These are phyloP conservation scores for Corchorus olitorius DNA, from an alignment of 345 rosid genomes.

Conservation along the genomic window DNA sequence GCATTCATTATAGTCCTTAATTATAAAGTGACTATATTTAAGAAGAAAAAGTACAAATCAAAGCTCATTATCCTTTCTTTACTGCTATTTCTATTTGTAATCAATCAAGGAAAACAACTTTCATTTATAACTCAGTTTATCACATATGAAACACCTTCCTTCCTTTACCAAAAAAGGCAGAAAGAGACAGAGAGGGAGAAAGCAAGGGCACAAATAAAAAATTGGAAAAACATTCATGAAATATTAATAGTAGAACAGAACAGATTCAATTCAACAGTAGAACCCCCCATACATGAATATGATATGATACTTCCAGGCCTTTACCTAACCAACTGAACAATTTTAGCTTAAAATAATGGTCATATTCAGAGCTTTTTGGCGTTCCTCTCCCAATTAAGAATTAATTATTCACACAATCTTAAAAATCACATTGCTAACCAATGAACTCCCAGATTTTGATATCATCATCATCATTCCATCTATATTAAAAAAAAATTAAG, in stretches of 20 bases:
- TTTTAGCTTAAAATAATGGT: neutral
- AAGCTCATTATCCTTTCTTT: neutral
- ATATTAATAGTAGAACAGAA: too few relatives aligned
- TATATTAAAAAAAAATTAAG: neutral
- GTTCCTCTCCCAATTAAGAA: neutral
- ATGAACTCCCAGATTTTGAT: constrained; percentile 7
- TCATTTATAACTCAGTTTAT: too few relatives aligned
- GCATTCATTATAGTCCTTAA: neutral
- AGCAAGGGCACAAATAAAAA: neutral
- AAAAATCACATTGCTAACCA: neutral
- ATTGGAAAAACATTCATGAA: neutral
- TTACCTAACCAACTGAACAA: neutral
- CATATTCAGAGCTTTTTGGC: neutral
- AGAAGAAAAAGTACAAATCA: neutral
- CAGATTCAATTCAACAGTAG: too few relatives aligned
- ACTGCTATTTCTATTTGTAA: neutral
- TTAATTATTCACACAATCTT: neutral
- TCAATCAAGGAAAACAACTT: neutral
- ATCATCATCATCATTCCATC: neutral
- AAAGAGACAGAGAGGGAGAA: neutral
- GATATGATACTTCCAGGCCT: neutral
- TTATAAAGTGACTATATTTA: neutral
- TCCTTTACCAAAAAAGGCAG: neutral
- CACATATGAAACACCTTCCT: neutral
- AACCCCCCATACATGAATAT: too few relatives aligned